A percentile compares a stretch with the other conserved stretches of the same genome.
These are phyloP conservation scores for Epithele typhae DNA, from an alignment of 768 basidiomycete species.

Conservation along the genomic window DNA sequence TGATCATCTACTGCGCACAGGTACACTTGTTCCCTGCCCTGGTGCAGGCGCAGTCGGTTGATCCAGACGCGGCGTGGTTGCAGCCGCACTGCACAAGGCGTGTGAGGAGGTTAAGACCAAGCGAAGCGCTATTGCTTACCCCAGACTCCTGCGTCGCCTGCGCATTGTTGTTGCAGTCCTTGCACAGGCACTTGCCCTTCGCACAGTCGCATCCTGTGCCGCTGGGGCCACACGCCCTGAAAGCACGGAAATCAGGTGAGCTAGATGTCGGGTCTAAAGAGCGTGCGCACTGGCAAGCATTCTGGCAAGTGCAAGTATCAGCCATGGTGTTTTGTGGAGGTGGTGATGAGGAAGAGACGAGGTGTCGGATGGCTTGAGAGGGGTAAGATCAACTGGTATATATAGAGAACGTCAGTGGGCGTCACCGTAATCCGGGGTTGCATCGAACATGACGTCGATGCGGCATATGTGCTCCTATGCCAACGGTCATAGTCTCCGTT, in stretches of 20 bases:
- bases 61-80: neutral
- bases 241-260: too few relatives aligned
- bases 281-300: slow-evolving; percentile 22
- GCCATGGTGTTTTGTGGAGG: slow-evolving; percentile 22
- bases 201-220: slow-evolving; percentile 30
- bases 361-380: too few relatives aligned
- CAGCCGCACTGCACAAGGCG: slow-evolving; percentile 3
- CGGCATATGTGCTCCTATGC: too few relatives aligned
- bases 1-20: slow-evolving; percentile 4
- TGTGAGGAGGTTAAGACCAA: neutral
- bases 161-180: slow-evolving; percentile 26
- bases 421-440: too few relatives aligned
- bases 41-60: slow-evolving; percentile 5
- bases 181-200: slow-evolving; percentile 28
- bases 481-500: too few relatives aligned
- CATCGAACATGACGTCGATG: too few relatives aligned
- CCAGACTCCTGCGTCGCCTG: slow-evolving; percentile 10
- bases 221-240: slow-evolving; percentile 27
- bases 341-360: neutral
- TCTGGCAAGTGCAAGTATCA: slow-evolving; percentile 26
- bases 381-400: too few relatives aligned
- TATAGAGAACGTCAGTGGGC: too few relatives aligned
- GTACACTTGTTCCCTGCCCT: slow-evolving; percentile 9
- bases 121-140: slow-evolving; percentile 3
- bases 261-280: too few relatives aligned